phyloP scores from a whole-genome alignment of 139 green algal species.

The Chlorella sp. region DNA sequence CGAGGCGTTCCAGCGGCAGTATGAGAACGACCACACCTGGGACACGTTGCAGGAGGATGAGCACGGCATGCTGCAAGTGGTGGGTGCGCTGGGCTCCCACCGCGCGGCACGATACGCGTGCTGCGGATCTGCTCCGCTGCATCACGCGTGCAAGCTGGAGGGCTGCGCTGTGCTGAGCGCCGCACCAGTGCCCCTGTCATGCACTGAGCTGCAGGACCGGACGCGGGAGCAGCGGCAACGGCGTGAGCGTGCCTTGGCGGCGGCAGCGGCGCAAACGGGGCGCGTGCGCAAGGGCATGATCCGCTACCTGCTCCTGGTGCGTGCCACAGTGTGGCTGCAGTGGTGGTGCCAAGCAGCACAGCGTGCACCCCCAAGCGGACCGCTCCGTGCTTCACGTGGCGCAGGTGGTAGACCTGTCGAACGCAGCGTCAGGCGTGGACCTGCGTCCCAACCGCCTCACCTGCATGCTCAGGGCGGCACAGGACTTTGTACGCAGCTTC shows the following conservation, averaged over 20 bases:
- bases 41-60: conserved; percentile 86
- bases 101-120: no score
- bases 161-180: no score
- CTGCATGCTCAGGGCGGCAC: conserved; percentile 48
- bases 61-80: conserved; percentile 67
- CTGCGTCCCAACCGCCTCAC: conserved; percentile 71
- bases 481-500: conserved; percentile 82
- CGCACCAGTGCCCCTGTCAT: no score
- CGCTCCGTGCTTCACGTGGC: background rate
- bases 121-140: no score
- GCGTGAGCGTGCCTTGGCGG: conserved; percentile 43
- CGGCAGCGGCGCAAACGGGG: conserved; percentile 38
- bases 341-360: no score
- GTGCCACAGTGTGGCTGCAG: no score
- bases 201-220: conserved; percentile 60
- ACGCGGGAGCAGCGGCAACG: conserved; percentile 58
- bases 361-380: no score
- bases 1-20: conserved; percentile 63
- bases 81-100: no score
- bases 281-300: conserved; percentile 89
- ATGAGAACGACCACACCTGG: conserved; percentile 82
- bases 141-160: no score
- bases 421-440: conserved; percentile 59
- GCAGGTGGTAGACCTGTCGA: conserved; percentile 77
- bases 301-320: conserved; percentile 76